Evolutionary conservation across 176 grass and related monocot species (phyloP).

Genomic region (Triticum monococcum): DNA sequence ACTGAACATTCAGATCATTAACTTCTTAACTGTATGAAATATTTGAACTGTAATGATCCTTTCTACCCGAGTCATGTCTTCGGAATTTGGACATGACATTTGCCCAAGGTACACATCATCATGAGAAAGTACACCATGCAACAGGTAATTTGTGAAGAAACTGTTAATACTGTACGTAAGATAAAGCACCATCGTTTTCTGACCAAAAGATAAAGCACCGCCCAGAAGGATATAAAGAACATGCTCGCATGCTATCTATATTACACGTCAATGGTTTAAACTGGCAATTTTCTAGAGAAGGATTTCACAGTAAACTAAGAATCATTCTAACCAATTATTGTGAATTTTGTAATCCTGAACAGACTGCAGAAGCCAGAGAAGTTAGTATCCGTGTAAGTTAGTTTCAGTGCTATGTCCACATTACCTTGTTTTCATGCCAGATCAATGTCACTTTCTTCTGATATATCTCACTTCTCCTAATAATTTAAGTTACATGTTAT

Average conservation of each 20-base stretch:
- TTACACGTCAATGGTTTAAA: neutral
- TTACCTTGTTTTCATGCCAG: neutral
- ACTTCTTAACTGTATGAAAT: neutral
- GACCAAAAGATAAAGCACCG: neutral
- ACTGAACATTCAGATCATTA: constrained; percentile 4
- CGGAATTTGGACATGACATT: neutral
- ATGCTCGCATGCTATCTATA: neutral
- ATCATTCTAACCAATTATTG: neutral
- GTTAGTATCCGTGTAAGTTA: neutral
- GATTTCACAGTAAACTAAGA: neutral
- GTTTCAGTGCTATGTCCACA: neutral
- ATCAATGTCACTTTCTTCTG: neutral
- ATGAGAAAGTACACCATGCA: neutral
- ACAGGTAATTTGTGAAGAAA: neutral
- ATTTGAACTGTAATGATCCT: neutral
- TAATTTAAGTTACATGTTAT: neutral
- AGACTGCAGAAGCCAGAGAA: neutral
- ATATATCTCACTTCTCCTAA: neutral
- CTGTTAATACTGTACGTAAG: neutral
- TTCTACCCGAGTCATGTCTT: neutral
- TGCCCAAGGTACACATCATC: neutral
- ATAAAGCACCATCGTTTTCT: neutral
- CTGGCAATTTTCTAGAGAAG: neutral
- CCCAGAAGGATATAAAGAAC: neutral
- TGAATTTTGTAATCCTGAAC: neutral